phyloP scores from a whole-genome alignment of 2,329 filamentous ascomycete genomes.

The Talaromyces sp. region DNA sequence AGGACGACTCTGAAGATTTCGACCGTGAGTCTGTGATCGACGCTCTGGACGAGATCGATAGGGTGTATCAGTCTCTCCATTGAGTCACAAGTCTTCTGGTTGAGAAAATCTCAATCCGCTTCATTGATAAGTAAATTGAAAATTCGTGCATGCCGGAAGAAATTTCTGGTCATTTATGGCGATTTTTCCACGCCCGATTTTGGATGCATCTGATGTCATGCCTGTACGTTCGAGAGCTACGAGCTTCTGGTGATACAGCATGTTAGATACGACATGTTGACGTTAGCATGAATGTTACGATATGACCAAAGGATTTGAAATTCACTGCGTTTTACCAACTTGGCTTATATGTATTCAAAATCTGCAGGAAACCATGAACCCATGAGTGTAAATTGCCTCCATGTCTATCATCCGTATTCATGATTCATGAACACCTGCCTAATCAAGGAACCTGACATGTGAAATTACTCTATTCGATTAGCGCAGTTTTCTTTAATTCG shows the following conservation, averaged over 20 bases:
- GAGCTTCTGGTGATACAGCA: too few relatives aligned
- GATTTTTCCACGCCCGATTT: neutral
- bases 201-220: neutral
- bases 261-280: neutral
- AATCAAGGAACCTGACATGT: neutral
- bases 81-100: neutral
- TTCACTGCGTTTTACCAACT: neutral
- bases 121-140: neutral
- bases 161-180: neutral
- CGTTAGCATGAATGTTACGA: neutral
- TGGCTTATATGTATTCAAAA: neutral
- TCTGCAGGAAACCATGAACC: neutral
- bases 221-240: neutral
- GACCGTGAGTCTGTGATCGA: conserved; percentile 17
- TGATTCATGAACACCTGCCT: neutral
- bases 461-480: neutral
- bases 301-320: neutral
- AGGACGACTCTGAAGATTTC: conserved; percentile 3
- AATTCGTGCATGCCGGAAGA: neutral
- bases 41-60: conserved; percentile 10
- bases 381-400: neutral
- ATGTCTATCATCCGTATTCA: neutral
- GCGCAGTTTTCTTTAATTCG: neutral
- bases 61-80: neutral
- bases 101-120: neutral